phyloP scores from a whole-genome alignment of 2,329 filamentous ascomycete genomes.

The Fusarium irregulare region DNA sequence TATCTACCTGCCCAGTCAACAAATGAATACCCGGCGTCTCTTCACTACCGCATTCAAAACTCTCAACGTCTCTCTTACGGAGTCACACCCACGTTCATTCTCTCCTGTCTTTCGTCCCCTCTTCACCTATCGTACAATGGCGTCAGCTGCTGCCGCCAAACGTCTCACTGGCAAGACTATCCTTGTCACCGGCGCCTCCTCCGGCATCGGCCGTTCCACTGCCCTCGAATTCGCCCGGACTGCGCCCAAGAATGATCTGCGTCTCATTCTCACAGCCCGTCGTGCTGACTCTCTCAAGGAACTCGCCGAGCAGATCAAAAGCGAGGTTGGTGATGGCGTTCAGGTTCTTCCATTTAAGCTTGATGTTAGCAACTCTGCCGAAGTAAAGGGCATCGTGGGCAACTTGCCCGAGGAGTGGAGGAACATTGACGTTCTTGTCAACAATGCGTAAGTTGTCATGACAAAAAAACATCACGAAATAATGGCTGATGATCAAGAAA shows the following conservation, averaged over 20 bases:
- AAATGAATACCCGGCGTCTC: constrained; percentile 39
- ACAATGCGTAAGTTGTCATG: constrained; percentile 81
- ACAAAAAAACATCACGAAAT: too few relatives aligned
- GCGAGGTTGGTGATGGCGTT: constrained; percentile 82
- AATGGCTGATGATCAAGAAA: constrained; percentile 51
- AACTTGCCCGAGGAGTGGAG: constrained; percentile 83
- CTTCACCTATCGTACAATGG: constrained; percentile 54
- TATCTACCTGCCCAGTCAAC: constrained; percentile 18
- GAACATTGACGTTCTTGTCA: constrained; percentile 89
- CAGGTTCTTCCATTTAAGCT: constrained; percentile 85
- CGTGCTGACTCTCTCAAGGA: constrained; percentile 81
- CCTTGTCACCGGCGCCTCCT: constrained; percentile 90
- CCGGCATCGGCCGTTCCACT: constrained; percentile 84
- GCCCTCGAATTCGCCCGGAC: constrained; percentile 96
- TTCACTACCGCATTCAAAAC: constrained; percentile 31
- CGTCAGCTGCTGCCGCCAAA: constrained; percentile 73
- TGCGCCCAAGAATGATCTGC: constrained; percentile 78
- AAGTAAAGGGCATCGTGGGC: constrained; percentile 78
- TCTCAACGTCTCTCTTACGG: constrained; percentile 27
- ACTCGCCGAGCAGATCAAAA: constrained; percentile 79
- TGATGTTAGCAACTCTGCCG: constrained; percentile 83
- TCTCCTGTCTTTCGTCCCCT: constrained; percentile 11
- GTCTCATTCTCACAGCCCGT: constrained; percentile 89
- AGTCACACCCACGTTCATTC: constrained; percentile 3
- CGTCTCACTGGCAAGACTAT: constrained; percentile 95